These are phyloP conservation scores for Sporisorium exsertum DNA, from an alignment of 1,284 basidiomycete species.

Conservation along the genomic window DNA sequence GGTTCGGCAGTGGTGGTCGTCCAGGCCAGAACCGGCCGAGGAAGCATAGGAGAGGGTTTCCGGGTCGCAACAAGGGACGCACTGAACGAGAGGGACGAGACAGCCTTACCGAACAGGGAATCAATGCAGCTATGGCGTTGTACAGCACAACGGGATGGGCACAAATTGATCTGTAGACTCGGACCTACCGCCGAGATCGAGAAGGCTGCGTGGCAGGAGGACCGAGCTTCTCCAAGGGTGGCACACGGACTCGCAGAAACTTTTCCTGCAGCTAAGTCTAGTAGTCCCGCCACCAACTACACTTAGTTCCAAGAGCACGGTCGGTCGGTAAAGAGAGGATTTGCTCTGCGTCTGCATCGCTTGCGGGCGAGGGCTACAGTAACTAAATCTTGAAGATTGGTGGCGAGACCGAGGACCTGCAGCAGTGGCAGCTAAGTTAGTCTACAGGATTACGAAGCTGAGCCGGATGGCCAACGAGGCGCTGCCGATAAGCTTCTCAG, in stretches of 20 bases:
- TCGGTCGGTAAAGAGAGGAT: not conserved
- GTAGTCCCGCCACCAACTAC: not conserved
- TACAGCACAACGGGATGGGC: not conserved
- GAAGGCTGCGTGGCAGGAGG: not conserved
- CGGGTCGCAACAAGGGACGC: not conserved
- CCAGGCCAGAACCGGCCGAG: too few relatives aligned
- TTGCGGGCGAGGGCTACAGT: not conserved
- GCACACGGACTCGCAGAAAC: too few relatives aligned
- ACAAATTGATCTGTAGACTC: not conserved
- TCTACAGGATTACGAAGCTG: not conserved
- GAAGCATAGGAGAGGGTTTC: not conserved
- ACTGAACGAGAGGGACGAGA: not conserved
- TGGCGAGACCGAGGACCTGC: not conserved
- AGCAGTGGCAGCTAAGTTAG: not conserved
- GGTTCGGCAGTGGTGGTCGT: too few relatives aligned
- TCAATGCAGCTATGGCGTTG: not conserved
- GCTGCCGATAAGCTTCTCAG: not conserved
- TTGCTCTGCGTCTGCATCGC: not conserved
- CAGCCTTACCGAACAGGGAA: not conserved
- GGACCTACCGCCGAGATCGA: not conserved
- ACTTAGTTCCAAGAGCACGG: not conserved
- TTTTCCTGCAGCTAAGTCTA: too few relatives aligned
- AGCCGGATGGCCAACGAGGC: too few relatives aligned
- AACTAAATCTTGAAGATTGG: not conserved
- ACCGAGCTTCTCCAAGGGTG: not conserved